phyloP scores from a whole-genome alignment of 2,329 filamentous ascomycete species.

The Incumbomyces lentus region DNA sequence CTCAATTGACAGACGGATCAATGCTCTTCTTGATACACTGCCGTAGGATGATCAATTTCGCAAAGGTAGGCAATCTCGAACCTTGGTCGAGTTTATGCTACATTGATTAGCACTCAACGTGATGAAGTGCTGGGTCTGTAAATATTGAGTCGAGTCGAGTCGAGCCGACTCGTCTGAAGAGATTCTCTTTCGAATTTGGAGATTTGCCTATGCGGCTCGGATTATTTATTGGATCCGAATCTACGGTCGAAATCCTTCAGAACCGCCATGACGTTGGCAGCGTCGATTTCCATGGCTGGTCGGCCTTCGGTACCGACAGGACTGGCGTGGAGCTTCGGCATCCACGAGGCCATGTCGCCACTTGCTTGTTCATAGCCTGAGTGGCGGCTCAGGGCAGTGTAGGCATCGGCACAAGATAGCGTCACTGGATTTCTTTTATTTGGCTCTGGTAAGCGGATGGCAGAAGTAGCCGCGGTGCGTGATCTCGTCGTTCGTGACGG shows the following conservation, averaged over 20 bases:
- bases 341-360: conserved; percentile 64
- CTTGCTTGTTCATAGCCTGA: conserved; percentile 64
- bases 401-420: conserved; percentile 65
- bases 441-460: conserved; percentile 23
- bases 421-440: conserved; percentile 41
- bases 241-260: conserved; percentile 69
- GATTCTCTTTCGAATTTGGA: no score
- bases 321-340: conserved; percentile 58
- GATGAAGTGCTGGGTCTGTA: no score
- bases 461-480: conserved; percentile 20
- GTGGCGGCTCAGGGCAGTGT: conserved; percentile 67
- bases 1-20: no score
- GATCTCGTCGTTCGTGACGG: conserved; percentile 16
- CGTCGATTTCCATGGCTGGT: conserved; percentile 65
- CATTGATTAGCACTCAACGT: no score
- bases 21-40: no score
- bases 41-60: no score
- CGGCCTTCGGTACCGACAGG: conserved; percentile 20
- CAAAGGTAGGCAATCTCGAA: no score
- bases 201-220: not conserved
- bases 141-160: no score
- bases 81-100: no score
- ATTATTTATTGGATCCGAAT: conserved; percentile 41
- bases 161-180: no score
- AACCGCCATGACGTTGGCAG: conserved; percentile 77